These are phyloP conservation scores for Actinomortierella wolfii DNA, from an alignment of 371 early-diverging fungal species.

Conservation along the genomic window DNA sequence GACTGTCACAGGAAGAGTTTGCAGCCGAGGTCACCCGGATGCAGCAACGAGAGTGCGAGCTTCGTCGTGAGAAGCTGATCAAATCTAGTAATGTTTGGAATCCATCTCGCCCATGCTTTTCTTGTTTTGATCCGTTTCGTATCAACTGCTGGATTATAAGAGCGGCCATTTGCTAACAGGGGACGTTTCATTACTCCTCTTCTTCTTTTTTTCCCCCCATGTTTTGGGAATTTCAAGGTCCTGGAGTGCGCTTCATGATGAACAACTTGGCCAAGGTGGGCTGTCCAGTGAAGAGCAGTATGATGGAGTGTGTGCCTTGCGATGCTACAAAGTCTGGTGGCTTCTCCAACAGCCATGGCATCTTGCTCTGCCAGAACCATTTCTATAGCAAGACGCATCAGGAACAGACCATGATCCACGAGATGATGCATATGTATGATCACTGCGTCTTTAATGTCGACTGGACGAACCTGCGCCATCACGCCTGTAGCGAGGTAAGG, in stretches of 20 bases:
- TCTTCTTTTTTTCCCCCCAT: conserved; percentile 4
- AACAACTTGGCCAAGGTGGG: conserved; percentile 75
- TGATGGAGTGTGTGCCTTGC: conserved; percentile 83
- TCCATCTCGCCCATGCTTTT: background rate
- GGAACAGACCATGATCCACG: conserved; percentile 93
- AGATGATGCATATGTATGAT: conserved; percentile 96
- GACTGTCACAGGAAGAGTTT: conserved; percentile 58
- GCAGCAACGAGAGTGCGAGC: conserved; percentile 70
- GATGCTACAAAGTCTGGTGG: conserved; percentile 81
- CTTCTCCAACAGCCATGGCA: conserved; percentile 76
- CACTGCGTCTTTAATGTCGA: conserved; percentile 82
- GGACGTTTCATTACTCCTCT: too few species aligned
- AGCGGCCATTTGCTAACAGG: too few species aligned
- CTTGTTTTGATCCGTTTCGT: background rate
- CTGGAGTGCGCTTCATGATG: conserved; percentile 86
- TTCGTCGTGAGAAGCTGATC: conserved; percentile 72
- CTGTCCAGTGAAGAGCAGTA: conserved; percentile 59
- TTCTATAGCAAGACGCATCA: conserved; percentile 72
- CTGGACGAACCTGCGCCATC: conserved; percentile 85
- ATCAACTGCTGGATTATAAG: too few species aligned
- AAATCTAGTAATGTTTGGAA: conserved; percentile 69
- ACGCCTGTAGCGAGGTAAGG: conserved; percentile 88
- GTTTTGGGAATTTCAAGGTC: too few species aligned
- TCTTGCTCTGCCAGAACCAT: conserved; percentile 87
- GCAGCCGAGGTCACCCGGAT: conserved; percentile 56